A percentile compares a stretch with the other conserved stretches of the same genome.
phyloP scores from a whole-genome alignment of 2,329 filamentous ascomycete genomes.

The Talaromyces sp. region DNA sequence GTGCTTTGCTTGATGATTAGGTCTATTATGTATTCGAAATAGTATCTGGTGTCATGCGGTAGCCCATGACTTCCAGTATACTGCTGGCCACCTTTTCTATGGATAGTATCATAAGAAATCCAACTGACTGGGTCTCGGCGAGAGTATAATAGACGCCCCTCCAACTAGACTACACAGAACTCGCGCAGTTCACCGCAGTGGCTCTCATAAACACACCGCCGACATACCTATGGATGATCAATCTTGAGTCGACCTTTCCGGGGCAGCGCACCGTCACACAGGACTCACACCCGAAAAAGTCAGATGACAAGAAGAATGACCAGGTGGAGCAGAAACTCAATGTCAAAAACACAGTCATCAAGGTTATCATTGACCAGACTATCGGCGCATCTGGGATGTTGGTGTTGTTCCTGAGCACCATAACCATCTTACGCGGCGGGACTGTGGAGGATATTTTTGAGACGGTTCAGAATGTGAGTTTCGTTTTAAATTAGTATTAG shows the following conservation, averaged over 20 bases:
- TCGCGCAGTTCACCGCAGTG: constrained; percentile 52
- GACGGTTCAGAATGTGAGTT: constrained; percentile 29
- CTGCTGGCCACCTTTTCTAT: background rate
- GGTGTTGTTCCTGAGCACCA: constrained; percentile 50
- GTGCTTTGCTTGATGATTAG: background rate
- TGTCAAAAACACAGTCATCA: constrained; percentile 39
- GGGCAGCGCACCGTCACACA: background rate
- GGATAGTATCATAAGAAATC: background rate
- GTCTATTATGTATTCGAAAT: background rate
- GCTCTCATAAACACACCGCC: constrained; percentile 52
- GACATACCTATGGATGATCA: constrained; percentile 56
- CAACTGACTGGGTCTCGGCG: background rate
- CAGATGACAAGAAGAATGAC: constrained; percentile 9
- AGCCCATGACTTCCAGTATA: background rate
- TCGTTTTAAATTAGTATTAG: background rate
- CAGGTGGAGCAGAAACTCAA: constrained; percentile 18
- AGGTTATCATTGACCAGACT: constrained; percentile 56
- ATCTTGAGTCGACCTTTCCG: constrained; percentile 47
- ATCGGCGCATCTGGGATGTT: constrained; percentile 54
- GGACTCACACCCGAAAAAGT: background rate
- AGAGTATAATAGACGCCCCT: constrained; percentile 33
- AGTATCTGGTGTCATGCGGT: background rate
- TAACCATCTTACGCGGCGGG: constrained; percentile 44
- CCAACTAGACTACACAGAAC: constrained; percentile 43
- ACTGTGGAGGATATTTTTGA: constrained; percentile 24